Percentiles rank a stretch among this genome's conserved stretches.
phyloP scores from a whole-genome alignment of 441 rosid genomes.

The Geranium incanum region DNA sequence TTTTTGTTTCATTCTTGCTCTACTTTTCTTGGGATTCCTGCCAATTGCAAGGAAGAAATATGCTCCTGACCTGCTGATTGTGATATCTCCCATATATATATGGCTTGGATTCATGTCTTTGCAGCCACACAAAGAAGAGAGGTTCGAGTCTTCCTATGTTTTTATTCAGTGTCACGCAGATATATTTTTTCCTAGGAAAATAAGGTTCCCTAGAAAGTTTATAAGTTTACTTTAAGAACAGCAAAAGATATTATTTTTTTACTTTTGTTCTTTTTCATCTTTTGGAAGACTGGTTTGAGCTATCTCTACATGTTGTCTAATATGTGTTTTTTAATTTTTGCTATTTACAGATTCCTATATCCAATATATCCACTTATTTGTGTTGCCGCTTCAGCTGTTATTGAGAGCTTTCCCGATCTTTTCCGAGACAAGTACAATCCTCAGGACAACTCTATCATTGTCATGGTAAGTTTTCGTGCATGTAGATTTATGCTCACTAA shows the following conservation, averaged over 20 bases:
- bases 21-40: conserved; percentile 50
- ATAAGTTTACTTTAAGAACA: too few relatives aligned
- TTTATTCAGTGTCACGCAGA: background rate
- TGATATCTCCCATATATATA: conserved; percentile 72
- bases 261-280: too few relatives aligned
- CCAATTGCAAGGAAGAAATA: conserved; percentile 69
- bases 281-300: background rate
- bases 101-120: conserved; percentile 90
- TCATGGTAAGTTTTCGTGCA: conserved; percentile 34
- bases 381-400: conserved; percentile 89
- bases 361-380: conserved; percentile 86
- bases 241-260: too few relatives aligned
- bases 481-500: background rate
- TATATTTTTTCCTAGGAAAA: too few relatives aligned
- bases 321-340: background rate
- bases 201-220: too few relatives aligned
- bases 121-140: conserved; percentile 97
- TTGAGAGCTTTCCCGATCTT: conserved; percentile 89
- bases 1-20: conserved; percentile 70
- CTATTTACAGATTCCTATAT: conserved; percentile 74
- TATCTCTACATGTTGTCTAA: background rate
- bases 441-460: conserved; percentile 39
- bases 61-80: conserved; percentile 59
- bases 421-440: conserved; percentile 55
- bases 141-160: conserved; percentile 34